Percentiles rank a stretch among this genome's conserved stretches.
Evolutionary conservation across 441 rosid genomes (phyloP).

Genomic region (Aquilaria agallochum): DNA sequence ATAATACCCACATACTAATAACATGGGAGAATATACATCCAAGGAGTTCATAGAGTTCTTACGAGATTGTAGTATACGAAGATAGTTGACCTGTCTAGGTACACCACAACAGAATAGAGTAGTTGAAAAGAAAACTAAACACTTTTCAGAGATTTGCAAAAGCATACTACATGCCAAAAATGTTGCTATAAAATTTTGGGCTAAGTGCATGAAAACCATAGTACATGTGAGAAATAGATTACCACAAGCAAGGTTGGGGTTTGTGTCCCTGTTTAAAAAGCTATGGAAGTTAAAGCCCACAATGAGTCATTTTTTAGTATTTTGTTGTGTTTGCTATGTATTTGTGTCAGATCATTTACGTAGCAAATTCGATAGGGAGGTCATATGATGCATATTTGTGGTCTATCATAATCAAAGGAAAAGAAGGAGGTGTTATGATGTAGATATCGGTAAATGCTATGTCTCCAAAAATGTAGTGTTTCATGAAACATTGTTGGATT

Average conservation of each 20-base stretch:
- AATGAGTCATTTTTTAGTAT: too few relatives aligned
- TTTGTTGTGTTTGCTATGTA: too few relatives aligned
- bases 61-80: not conserved
- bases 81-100: not conserved
- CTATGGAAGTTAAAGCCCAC: too few relatives aligned
- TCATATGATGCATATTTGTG: slow-evolving; percentile 1
- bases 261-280: slow-evolving; percentile 1
- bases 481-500: too few relatives aligned
- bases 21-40: slow-evolving; percentile 9
- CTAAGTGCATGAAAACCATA: too few relatives aligned
- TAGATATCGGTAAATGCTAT: not conserved
- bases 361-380: slow-evolving; percentile 11
- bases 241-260: not conserved
- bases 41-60: not conserved
- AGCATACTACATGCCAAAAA: too few relatives aligned
- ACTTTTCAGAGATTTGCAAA: too few relatives aligned
- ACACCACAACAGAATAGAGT: not conserved
- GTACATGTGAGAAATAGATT: not conserved
- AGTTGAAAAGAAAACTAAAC: too few relatives aligned
- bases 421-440: slow-evolving; percentile 11
- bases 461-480: not conserved
- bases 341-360: not conserved
- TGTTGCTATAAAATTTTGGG: too few relatives aligned
- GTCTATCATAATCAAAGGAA: slow-evolving; percentile 5
- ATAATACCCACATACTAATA: not conserved